A percentile compares a stretch with the other conserved stretches of the same genome.
These are phyloP conservation scores for Alternaria tenuissima DNA, from an alignment of 2,329 filamentous ascomycete genomes.

Conservation along the genomic window DNA sequence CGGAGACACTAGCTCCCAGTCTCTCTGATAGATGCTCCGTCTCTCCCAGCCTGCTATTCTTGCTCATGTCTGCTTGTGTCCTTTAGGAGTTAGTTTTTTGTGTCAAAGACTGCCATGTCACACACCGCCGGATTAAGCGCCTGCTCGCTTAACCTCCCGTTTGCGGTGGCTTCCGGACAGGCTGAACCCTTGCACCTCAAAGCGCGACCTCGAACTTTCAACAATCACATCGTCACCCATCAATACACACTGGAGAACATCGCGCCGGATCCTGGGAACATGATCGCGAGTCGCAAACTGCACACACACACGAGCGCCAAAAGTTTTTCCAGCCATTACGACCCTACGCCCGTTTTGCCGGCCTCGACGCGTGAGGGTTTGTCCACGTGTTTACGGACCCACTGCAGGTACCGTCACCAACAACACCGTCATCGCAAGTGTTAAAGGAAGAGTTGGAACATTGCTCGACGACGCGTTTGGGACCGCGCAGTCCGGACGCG, in stretches of 20 bases:
- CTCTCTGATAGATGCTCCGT: conserved; percentile 1
- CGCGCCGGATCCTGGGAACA: conserved; percentile 17
- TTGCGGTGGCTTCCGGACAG: conserved; percentile 21
- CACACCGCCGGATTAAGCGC: conserved; percentile 20
- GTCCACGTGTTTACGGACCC: conserved; percentile 37
- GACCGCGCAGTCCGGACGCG: neutral
- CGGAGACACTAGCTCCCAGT: conserved; percentile 15
- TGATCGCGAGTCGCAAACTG: conserved; percentile 26
- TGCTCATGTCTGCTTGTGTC: conserved; percentile 2
- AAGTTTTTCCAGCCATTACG: conserved; percentile 11
- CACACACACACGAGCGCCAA: conserved; percentile 17
- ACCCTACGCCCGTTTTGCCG: conserved; percentile 19
- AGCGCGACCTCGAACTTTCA: conserved; percentile 30
- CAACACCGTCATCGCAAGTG: conserved; percentile 17
- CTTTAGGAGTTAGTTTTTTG: conserved; percentile 5
- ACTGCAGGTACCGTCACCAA: conserved; percentile 21
- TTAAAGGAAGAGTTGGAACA: conserved; percentile 18
- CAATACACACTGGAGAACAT: conserved; percentile 14
- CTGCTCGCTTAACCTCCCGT: conserved; percentile 21
- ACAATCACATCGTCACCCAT: conserved; percentile 21
- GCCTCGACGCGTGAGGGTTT: conserved; percentile 38
- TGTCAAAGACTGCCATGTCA: conserved; percentile 24
- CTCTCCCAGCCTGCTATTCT: neutral
- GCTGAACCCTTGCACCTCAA: conserved; percentile 23
- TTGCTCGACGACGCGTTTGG: neutral